Evolutionary conservation across 306 rosid genomes (phyloP).

Genomic region (Astragalus glycyphyllos): DNA sequence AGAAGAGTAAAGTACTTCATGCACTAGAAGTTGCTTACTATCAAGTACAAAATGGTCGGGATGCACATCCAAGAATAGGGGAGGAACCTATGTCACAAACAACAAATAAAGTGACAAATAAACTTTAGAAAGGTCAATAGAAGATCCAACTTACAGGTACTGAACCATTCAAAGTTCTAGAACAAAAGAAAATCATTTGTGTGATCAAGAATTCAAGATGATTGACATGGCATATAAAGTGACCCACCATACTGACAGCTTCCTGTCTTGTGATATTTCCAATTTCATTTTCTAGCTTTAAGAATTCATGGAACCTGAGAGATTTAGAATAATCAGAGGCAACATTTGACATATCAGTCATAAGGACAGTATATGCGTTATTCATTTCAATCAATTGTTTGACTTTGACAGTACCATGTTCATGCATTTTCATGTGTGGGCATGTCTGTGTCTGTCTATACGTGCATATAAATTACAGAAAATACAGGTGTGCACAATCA

Average conservation of each 20-base stretch:
- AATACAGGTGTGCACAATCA: neutral
- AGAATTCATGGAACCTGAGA: slow-evolving; percentile 92
- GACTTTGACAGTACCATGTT: slow-evolving; percentile 33
- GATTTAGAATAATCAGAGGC: slow-evolving; percentile 37
- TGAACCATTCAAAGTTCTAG: slow-evolving; percentile 21
- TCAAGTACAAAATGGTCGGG: slow-evolving; percentile 87
- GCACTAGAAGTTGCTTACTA: slow-evolving; percentile 70
- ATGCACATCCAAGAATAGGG: slow-evolving; percentile 92
- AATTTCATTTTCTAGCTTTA: slow-evolving; percentile 97
- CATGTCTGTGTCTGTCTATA: neutral
- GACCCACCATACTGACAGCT: slow-evolving; percentile 99
- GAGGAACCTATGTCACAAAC: slow-evolving; percentile 80
- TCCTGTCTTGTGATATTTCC: slow-evolving; percentile 99
- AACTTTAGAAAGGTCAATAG: slow-evolving; percentile 26
- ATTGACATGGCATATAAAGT: slow-evolving; percentile 44
- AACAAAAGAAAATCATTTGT: slow-evolving; percentile 15
- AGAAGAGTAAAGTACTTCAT: slow-evolving; percentile 23
- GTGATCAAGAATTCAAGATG: slow-evolving; percentile 31
- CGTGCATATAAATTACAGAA: neutral
- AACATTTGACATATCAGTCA: slow-evolving; percentile 18
- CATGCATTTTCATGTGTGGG: neutral
- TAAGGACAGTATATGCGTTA: neutral
- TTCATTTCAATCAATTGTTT: slow-evolving; percentile 27
- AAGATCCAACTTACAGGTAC: slow-evolving; percentile 25
- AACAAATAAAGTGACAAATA: slow-evolving; percentile 33